A percentile compares a stretch with the other conserved stretches of the same genome.
These are phyloP conservation scores for Macadamia integrifolia DNA, from an alignment of 164 flowering plant species.

Conservation along the genomic window DNA sequence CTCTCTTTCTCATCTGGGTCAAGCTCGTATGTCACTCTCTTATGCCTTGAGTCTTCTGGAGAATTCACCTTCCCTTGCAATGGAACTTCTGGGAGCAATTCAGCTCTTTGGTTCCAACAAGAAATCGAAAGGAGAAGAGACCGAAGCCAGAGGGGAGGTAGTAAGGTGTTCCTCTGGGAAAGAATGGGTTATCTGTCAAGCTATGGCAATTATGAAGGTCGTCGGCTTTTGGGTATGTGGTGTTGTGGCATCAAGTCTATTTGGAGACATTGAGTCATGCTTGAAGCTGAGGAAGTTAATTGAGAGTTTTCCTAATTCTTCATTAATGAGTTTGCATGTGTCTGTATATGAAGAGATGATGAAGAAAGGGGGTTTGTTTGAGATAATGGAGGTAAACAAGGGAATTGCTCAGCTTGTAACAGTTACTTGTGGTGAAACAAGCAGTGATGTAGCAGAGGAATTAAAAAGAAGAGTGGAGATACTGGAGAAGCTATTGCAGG, in stretches of 20 bases:
- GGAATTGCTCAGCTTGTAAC: constrained; percentile 22
- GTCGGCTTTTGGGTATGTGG: constrained; percentile 33
- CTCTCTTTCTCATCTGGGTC: constrained; percentile 39
- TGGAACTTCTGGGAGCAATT: constrained; percentile 20
- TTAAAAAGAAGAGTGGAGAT: constrained; percentile 30
- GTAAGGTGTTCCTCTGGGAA: constrained; percentile 15
- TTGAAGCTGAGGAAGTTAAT: constrained; percentile 22
- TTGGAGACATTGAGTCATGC: constrained; percentile 27
- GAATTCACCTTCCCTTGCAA: constrained; percentile 18
- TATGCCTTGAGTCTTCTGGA: constrained; percentile 32
- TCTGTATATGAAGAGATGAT: constrained; percentile 8
- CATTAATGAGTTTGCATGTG: constrained; percentile 13
- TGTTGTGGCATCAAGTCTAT: constrained; percentile 31
- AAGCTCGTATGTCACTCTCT: constrained; percentile 27
- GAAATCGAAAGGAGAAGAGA: constrained; percentile 2
- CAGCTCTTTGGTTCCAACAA: constrained; percentile 8
- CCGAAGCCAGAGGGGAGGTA: background rate
- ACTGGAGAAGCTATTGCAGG: constrained; percentile 26
- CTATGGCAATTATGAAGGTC: constrained; percentile 29
- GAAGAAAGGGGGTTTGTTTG: constrained; percentile 16
- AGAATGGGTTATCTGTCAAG: constrained; percentile 30
- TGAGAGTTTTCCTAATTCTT: constrained; percentile 6
- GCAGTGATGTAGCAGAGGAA: constrained; percentile 19
- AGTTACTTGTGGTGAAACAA: constrained; percentile 6
- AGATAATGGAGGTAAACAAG: constrained; percentile 37